Base-by-base conservation (phyloP, 495 filamentous ascomycete genomes). In the Aspergillus mulundensis region DNA sequence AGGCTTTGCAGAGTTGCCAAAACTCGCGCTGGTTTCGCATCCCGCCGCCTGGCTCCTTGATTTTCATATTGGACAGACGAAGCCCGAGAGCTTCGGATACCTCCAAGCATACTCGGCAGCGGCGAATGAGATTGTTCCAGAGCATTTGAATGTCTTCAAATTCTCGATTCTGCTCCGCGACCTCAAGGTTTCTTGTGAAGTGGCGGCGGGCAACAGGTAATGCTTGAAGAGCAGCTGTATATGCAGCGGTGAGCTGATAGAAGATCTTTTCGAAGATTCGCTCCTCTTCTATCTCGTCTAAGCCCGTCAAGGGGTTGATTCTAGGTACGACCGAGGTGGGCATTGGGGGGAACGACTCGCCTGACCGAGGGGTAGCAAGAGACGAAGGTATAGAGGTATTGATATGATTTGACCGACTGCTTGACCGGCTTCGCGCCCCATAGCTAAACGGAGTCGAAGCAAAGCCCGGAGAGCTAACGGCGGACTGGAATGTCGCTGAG, bases 241-340 rank as follows among this genome's bases (percentile, higher is more conserved):
- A 83, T 1, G 88, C 84, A 41, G 77, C 78, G 16, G 81, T 81
- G 18, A 95, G 79, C 41, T 84, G 84, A 42, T 87, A 64, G 72
- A 86, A 94, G 39, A 96, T 89, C 60, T 74, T 83, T 52, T 94
- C 90, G 61, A 96, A 95, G 3, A 84, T 77, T 21, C 83, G 81
- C 61, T 93, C 89, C 60, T 91, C 87, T 48, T 89, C 86, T 28
- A 78, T 82, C 48, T 90, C 89, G 54, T 89, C 77, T 23, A 80
- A 54, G 20, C 70, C 76, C 19, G 78, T 81, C 57, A 81, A 64
- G 2, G 80, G 78, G 53, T 81, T 82, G 45, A 75, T 73, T 45
- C 79, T 72, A 41, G 74, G 68, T 15, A 62, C 54, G 24, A 60
- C 58, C 6, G 66, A 53, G 12, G 70, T 75, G 47, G 77, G 81